A percentile compares a stretch with the other conserved stretches of the same genome.
phyloP scores from a whole-genome alignment of 768 basidiomycete genomes.

The Tylopilus subfusipes region DNA sequence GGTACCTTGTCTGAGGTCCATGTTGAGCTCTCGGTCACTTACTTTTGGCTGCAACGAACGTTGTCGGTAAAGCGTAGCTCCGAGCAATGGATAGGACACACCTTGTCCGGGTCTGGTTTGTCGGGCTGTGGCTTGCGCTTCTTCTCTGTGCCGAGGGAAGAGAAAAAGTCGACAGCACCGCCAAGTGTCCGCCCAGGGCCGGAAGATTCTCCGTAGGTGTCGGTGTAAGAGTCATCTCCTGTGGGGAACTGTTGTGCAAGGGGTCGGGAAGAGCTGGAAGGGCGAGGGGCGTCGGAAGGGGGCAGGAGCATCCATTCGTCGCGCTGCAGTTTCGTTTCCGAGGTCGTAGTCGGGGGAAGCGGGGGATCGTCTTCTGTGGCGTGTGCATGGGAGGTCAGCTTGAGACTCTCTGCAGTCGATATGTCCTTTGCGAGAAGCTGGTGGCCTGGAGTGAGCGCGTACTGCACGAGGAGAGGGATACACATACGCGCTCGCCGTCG shows the following conservation, averaged over 20 bases:
- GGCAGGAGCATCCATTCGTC: constrained; percentile 90
- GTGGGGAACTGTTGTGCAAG: constrained; percentile 25
- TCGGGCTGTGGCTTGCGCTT: constrained; percentile 60
- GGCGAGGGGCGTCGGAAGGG: constrained; percentile 21
- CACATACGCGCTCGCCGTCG: constrained; percentile 68
- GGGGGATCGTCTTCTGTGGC: constrained; percentile 41
- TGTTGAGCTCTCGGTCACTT: constrained; percentile 62
- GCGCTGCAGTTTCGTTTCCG: constrained; percentile 55
- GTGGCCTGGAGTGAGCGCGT: constrained; percentile 6
- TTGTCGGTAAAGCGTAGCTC: constrained; percentile 2
- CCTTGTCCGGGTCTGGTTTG: constrained; percentile 69
- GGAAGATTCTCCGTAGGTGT: constrained; percentile 58
- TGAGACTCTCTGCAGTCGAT: constrained; percentile 70
- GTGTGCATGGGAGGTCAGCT: constrained; percentile 59
- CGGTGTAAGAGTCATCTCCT: constrained; percentile 54
- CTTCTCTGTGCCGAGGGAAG: constrained; percentile 76
- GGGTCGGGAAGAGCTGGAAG: constrained; percentile 32
- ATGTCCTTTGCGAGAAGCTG: constrained; percentile 71
- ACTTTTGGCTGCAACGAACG: constrained; percentile 47
- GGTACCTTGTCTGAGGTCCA: constrained; percentile 46
- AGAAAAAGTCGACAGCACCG: constrained; percentile 85
- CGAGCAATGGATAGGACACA: constrained; percentile 23
- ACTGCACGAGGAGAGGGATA: background rate
- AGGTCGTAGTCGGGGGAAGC: constrained; percentile 43
- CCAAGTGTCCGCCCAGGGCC: constrained; percentile 43